These are phyloP conservation scores for Suillus cothurnatus DNA, from an alignment of 768 basidiomycete species.

Conservation along the genomic window DNA sequence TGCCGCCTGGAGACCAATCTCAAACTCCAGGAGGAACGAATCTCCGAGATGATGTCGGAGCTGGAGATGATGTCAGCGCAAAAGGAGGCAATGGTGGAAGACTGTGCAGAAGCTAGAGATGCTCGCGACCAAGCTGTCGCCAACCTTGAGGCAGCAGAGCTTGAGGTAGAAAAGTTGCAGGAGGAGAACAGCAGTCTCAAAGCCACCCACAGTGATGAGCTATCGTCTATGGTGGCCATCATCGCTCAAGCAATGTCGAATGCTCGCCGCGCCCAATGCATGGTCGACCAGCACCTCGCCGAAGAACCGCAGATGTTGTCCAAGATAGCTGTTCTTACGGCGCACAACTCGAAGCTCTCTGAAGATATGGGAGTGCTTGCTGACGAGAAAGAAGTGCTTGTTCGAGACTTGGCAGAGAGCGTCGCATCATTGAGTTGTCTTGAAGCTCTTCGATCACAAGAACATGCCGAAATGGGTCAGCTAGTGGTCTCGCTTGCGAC, in stretches of 20 bases:
- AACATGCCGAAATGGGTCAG: constrained; percentile 17
- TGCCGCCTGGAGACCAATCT: constrained; percentile 75
- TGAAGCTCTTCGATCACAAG: constrained; percentile 13
- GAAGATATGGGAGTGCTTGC: constrained; percentile 19
- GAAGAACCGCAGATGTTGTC: constrained; percentile 1
- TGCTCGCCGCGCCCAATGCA: constrained; percentile 26
- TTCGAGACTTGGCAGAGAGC: neutral
- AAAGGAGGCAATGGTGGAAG: constrained; percentile 83
- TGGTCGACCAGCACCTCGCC: constrained; percentile 6
- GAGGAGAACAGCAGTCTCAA: constrained; percentile 22
- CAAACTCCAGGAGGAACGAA: constrained; percentile 71
- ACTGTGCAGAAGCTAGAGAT: constrained; percentile 77
- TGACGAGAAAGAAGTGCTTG: constrained; percentile 1
- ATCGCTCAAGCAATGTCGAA: constrained; percentile 38
- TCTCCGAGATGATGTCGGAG: constrained; percentile 70
- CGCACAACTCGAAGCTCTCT: constrained; percentile 18
- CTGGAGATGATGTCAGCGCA: constrained; percentile 65
- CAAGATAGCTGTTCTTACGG: constrained; percentile 19
- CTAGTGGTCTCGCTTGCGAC: constrained; percentile 26
- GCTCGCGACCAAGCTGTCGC: constrained; percentile 65
- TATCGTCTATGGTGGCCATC: constrained; percentile 42
- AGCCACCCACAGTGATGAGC: constrained; percentile 34
- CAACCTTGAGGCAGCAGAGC: constrained; percentile 62
- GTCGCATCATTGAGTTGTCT: constrained; percentile 13
- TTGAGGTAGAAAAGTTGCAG: constrained; percentile 53